Evolutionary conservation across 352 stramenopile genomes (phyloP), one percentile per base, ranked within the genome.

Genomic region (Hyaloperonospora arabidopsidis): DNA sequence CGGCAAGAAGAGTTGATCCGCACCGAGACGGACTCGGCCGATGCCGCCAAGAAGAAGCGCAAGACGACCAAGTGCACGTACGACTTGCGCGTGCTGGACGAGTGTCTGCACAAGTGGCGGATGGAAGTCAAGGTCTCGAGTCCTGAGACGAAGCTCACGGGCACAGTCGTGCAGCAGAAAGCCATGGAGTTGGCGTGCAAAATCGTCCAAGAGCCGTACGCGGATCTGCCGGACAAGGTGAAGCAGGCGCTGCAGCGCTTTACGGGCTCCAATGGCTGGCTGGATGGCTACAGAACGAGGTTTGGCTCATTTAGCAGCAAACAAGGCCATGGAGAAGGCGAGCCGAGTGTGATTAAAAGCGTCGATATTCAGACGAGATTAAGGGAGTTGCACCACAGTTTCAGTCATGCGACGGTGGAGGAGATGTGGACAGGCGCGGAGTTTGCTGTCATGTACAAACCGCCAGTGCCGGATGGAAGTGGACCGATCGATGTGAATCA

Each of bases 61-160:
- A 93, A 93, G 64, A 93, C 79, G 17, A 89, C 83, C 54, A 88
- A 87, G 55, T 90, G 79, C 65, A 80, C 78, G 43, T 90, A 90
- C 61, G 79, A 93, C 53, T 63, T 90, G 58, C 76, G 76, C 18
- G 70, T 90, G 56, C 58, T 93, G 29, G 79, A 90, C 61, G 79
- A 93, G 64, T 87, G 75, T 62, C 60, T 93, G 50, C 80, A 93
- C 68, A 93, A 93, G 72, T 90, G 79, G 83, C 75, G 83, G 43
- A 89, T 93, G 79, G 83, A 93, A 59, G 64, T 86, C 38, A 86
- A 86, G 43, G 79, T 93, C 28, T 87, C 74, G 60, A 86, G 62
- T 12, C 82, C 82, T 0, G 82, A 93, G 44, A 82, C 63, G 15
- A 88, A 89, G 61, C 66, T 93, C 59, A 93, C 82, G 14, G 82